Evolutionary conservation across 1,139 yeast species (phyloP), one percentile per base, ranked within the genome.

Genomic region (Pneumocystis murina): DNA sequence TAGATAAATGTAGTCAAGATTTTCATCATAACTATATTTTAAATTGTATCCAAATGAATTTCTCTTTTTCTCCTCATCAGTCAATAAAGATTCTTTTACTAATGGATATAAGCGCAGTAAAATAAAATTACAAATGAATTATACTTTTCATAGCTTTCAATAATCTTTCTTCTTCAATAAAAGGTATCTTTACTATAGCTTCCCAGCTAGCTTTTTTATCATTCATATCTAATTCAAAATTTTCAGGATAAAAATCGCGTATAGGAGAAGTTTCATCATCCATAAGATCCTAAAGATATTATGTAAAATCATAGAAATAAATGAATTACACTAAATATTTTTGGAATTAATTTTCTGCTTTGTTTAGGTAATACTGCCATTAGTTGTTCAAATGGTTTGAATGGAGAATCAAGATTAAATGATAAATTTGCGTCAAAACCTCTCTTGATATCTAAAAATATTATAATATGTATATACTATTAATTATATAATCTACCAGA

Each of bases 181-280:
- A 94, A 14, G 95, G 86, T 67, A 92, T 81, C 72, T 89, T 82
- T n/a, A 92, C 96, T 64, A 92, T 97, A 8, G 97, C 97, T 76
- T 92, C 98, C 99, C 99, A 92, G 62, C 88, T 85, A 7, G 95
- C 95, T 64, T 91, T 87, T 73, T 92, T 94, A 62, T 97, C 98
- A 72, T 92, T 94, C 82, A 84, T 79, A 75, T 94, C 98, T 61
- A 89, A 80, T 64, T 85, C 91, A 67, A 92, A 96, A 67, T 88
- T 89, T 67, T 82, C 80, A 3, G 99, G 99, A 72, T 94, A 92
- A 71, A 90, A 91, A 69, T 89, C 96, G 65, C 80, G 81, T 68
- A 94, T 90, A 36, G 97, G 96, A 1, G 97, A 91, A 62, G 79
- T 79, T 61, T 84, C 85, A 65, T 91, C 96, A n/a, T 85, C 84